phyloP scores from a whole-genome alignment of 2,329 filamentous ascomycete genomes.

The Exophiala calicioides region DNA sequence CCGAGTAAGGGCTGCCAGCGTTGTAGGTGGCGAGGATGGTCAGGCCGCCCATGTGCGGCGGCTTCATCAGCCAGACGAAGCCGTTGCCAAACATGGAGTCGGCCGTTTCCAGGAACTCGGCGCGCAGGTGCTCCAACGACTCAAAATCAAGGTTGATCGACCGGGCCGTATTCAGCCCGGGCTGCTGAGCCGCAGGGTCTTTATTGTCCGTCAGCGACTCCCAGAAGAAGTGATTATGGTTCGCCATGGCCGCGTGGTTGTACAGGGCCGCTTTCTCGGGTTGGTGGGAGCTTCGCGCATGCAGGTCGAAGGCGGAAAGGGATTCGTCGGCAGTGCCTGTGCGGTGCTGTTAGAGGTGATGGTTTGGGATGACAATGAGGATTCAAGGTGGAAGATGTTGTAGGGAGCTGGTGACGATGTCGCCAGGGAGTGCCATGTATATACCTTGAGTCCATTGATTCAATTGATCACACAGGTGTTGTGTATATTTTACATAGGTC shows the following conservation, averaged over 20 bases:
- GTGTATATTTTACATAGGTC: slow-evolving; percentile 83
- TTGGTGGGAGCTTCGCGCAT: slow-evolving; percentile 75
- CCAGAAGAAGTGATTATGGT: slow-evolving; percentile 73
- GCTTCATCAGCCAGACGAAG: slow-evolving; percentile 90
- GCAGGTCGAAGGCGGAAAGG: slow-evolving; percentile 61
- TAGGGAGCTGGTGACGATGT: neutral
- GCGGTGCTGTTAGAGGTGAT: slow-evolving; percentile 3
- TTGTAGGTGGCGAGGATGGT: slow-evolving; percentile 86
- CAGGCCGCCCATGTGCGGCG: slow-evolving; percentile 47
- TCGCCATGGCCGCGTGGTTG: slow-evolving; percentile 95
- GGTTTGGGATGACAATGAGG: no score
- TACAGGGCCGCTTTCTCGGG: slow-evolving; percentile 76
- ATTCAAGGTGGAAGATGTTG: no score
- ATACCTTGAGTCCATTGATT: slow-evolving; percentile 73
- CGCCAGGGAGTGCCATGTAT: slow-evolving; percentile 1
- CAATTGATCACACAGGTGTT: slow-evolving; percentile 70
- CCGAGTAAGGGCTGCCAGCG: slow-evolving; percentile 83
- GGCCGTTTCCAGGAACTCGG: slow-evolving; percentile 78
- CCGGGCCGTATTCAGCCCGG: slow-evolving; percentile 36
- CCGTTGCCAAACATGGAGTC: slow-evolving; percentile 93
- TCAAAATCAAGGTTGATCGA: slow-evolving; percentile 71
- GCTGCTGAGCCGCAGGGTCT: slow-evolving; percentile 16
- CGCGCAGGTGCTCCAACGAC: slow-evolving; percentile 76
- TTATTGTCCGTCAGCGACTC: slow-evolving; percentile 39
- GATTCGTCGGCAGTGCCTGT: slow-evolving; percentile 26